Percentiles rank a stretch among this genome's conserved stretches.
phyloP scores from a whole-genome alignment of 1,284 basidiomycete species.

The Mrakiaceae sp. region DNA sequence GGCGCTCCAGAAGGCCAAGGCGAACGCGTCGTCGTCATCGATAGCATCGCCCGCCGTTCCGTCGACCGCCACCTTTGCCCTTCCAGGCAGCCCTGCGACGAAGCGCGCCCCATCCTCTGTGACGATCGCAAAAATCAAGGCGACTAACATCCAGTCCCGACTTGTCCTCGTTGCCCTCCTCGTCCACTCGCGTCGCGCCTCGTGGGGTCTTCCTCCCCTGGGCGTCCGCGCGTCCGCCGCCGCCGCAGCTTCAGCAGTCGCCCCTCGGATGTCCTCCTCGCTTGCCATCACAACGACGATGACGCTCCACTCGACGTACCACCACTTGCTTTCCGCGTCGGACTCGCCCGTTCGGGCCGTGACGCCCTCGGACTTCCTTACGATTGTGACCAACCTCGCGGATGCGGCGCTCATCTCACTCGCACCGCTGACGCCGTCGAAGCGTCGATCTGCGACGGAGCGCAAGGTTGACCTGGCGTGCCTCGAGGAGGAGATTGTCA shows the following conservation, averaged over 20 bases:
- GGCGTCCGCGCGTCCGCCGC: not conserved
- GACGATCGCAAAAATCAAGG: slow-evolving; percentile 16
- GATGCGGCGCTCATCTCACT: slow-evolving; percentile 9
- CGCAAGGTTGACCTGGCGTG: slow-evolving; percentile 11
- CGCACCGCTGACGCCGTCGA: slow-evolving; percentile 8
- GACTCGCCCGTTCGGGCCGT: slow-evolving; percentile 12
- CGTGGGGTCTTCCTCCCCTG: slow-evolving; percentile 6
- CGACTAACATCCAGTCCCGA: slow-evolving; percentile 17
- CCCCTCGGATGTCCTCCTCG: no score
- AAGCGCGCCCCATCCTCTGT: slow-evolving; percentile 4
- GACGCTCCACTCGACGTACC: slow-evolving; percentile 12
- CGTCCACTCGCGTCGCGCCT: slow-evolving; percentile 13
- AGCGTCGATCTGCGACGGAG: slow-evolving; percentile 1
- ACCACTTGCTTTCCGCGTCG: slow-evolving; percentile 11
- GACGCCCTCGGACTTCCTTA: slow-evolving; percentile 13
- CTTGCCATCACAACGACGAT: slow-evolving; percentile 4
- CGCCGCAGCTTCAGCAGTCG: not conserved
- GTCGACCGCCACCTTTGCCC: not conserved
- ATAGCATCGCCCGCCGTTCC: not conserved
- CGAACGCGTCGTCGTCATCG: slow-evolving; percentile 9
- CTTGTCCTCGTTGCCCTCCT: slow-evolving; percentile 16
- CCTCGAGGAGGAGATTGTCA: slow-evolving; percentile 16
- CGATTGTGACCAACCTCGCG: slow-evolving; percentile 11
- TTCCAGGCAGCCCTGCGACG: not conserved
- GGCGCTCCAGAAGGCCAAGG: slow-evolving; percentile 11